Conservation (phyloP, 163 green algal species). For the Prototheca cutis region DNA sequence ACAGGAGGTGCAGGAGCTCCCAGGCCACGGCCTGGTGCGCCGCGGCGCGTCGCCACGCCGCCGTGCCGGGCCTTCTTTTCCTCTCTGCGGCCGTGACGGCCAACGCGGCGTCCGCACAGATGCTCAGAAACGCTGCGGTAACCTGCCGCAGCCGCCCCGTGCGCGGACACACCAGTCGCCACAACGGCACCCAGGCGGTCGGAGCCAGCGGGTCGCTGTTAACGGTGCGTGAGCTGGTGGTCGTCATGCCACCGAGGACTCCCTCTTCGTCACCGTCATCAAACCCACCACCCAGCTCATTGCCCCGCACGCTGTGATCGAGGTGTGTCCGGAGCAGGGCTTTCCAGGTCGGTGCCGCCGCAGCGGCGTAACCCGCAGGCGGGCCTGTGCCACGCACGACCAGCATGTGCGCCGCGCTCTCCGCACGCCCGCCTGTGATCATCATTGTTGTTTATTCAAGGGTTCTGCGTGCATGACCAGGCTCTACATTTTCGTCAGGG, state of each 20-base stretch:
- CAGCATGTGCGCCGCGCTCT: slow-evolving; percentile 5
- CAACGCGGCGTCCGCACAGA: neutral
- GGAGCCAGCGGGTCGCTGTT: too few species aligned
- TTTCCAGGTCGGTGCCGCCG: slow-evolving; percentile 6
- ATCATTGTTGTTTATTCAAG: too few species aligned
- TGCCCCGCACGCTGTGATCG: slow-evolving; percentile 5
- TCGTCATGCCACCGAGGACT: too few species aligned
- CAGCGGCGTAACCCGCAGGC: neutral
- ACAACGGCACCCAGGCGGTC: slow-evolving; percentile 3
- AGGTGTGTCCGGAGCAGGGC: slow-evolving; percentile 14
- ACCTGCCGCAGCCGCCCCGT: slow-evolving; percentile 8
- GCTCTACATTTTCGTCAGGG: too few species aligned
- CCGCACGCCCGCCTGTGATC: neutral
- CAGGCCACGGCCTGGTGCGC: slow-evolving; percentile 40
- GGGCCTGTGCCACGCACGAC: neutral
- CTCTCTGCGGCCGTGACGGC: neutral
- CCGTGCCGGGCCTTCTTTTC: too few species aligned
- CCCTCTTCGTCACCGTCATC: neutral
- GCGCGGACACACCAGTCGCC: slow-evolving; percentile 15
- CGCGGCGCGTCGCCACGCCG: neutral
- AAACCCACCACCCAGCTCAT: slow-evolving; percentile 1
- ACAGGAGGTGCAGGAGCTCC: slow-evolving; percentile 53
- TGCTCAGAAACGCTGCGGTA: slow-evolving; percentile 10
- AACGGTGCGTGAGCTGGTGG: too few species aligned
- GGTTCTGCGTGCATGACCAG: too few species aligned